Conservation (phyloP, 352 stramenopile genomes). For the Peronosclerospora sorghi region DNA sequence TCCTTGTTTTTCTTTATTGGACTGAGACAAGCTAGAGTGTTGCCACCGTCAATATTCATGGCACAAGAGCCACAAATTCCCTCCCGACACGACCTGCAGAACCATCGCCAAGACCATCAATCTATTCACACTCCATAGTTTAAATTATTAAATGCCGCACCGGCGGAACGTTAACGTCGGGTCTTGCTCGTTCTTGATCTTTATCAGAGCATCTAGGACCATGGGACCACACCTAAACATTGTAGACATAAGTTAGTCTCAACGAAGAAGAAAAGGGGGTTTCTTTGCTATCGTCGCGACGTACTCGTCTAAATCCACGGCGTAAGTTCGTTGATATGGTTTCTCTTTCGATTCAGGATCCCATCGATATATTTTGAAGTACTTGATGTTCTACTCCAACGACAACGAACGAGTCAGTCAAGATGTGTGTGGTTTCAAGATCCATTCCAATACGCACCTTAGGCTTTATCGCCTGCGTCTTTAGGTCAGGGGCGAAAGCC, state of each 20-base stretch:
- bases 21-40: constrained; percentile 96
- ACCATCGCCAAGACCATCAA: background rate
- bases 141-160: constrained; percentile 9
- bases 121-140: background rate
- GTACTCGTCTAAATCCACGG: constrained; percentile 95
- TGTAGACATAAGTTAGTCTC: constrained; percentile 1
- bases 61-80: constrained; percentile 99
- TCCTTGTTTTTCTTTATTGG: constrained; percentile 93
- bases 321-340: constrained; percentile 93
- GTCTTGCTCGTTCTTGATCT: constrained; percentile 99
- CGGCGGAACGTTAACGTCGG: constrained; percentile 96
- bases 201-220: constrained; percentile 98
- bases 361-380: constrained; percentile 99
- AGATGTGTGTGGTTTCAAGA: too few relatives aligned
- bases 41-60: constrained; percentile 99
- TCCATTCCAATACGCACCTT: constrained; percentile 34
- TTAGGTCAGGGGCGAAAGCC: constrained; percentile 48
- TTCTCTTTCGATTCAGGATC: constrained; percentile 93
- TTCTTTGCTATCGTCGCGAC: constrained; percentile 11
- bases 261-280: background rate
- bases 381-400: constrained; percentile 88
- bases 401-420: constrained; percentile 5
- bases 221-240: constrained; percentile 90
- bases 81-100: constrained; percentile 92
- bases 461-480: constrained; percentile 56